Conservation (phyloP, 495 filamentous ascomycete genomes). For the Entonaema liquescens region DNA sequence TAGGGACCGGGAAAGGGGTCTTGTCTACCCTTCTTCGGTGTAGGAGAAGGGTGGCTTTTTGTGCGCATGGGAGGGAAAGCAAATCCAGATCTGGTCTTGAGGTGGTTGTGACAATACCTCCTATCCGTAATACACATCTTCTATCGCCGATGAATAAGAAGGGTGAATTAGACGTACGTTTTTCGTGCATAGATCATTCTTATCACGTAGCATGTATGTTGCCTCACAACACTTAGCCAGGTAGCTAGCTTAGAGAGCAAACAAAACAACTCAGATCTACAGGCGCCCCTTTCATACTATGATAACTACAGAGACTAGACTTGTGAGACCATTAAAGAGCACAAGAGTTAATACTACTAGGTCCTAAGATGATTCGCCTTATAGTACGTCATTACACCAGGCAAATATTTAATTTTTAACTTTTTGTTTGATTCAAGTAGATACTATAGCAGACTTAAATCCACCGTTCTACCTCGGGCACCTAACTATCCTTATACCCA, state of each 20-base stretch:
- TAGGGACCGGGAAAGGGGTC: background rate
- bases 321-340: background rate
- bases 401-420: background rate
- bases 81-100: background rate
- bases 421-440: slow-evolving; percentile 5
- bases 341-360: background rate
- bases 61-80: background rate
- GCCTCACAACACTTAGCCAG: background rate
- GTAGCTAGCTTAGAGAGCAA: background rate
- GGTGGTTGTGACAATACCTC: background rate
- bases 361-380: background rate
- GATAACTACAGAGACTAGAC: background rate
- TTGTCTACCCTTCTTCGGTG: background rate
- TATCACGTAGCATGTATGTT: background rate
- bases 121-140: background rate
- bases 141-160: background rate
- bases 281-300: background rate
- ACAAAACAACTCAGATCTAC: background rate
- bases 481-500: background rate
- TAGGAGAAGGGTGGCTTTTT: background rate
- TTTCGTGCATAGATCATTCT: background rate
- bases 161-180: background rate
- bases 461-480: background rate
- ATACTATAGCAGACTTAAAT: background rate
- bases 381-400: background rate